Percentiles rank a stretch among this genome's conserved stretches.
phyloP scores from a whole-genome alignment of 2,329 filamentous ascomycete species.

The Pseudogymnoascus sp. region DNA sequence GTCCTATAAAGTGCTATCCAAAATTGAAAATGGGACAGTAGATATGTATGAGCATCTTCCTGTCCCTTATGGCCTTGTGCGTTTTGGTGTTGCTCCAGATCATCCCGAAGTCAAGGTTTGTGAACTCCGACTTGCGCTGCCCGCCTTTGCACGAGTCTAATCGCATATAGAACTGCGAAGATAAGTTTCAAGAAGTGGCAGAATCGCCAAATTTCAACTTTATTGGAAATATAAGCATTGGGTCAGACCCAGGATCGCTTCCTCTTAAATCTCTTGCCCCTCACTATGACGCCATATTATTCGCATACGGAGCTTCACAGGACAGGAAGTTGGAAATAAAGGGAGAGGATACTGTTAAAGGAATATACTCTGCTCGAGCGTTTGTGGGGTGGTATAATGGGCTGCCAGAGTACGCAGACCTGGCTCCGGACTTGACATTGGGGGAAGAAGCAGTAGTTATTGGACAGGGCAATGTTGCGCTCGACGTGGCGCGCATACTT shows the following conservation, averaged over 20 bases:
- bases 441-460: conserved; percentile 82
- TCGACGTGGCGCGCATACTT: conserved; percentile 86
- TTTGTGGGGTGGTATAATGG: conserved; percentile 99
- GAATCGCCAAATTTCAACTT: conserved; percentile 77
- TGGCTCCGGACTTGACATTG: conserved; percentile 64
- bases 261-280: conserved; percentile 61
- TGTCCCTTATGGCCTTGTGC: conserved; percentile 83
- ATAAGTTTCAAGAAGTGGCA: conserved; percentile 86
- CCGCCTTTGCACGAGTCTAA: conserved; percentile 13
- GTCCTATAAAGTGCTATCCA: conserved; percentile 73
- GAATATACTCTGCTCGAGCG: conserved; percentile 78
- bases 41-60: conserved; percentile 97
- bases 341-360: conserved; percentile 63
- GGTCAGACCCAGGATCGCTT: conserved; percentile 45
- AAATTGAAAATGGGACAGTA: conserved; percentile 61
- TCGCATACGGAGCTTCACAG: conserved; percentile 84
- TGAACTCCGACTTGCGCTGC: conserved; percentile 1
- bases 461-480: conserved; percentile 90
- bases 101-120: conserved; percentile 93
- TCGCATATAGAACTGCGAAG: conserved; percentile 71
- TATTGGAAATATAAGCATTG: conserved; percentile 80
- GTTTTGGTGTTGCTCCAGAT: conserved; percentile 95
- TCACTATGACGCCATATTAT: conserved; percentile 86
- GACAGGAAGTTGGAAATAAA: conserved; percentile 73
- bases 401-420: conserved; percentile 66